A percentile compares a stretch with the other conserved stretches of the same genome.
Conservation (phyloP, 2,329 filamentous ascomycete species). For the Coniochaeta sp. region DNA sequence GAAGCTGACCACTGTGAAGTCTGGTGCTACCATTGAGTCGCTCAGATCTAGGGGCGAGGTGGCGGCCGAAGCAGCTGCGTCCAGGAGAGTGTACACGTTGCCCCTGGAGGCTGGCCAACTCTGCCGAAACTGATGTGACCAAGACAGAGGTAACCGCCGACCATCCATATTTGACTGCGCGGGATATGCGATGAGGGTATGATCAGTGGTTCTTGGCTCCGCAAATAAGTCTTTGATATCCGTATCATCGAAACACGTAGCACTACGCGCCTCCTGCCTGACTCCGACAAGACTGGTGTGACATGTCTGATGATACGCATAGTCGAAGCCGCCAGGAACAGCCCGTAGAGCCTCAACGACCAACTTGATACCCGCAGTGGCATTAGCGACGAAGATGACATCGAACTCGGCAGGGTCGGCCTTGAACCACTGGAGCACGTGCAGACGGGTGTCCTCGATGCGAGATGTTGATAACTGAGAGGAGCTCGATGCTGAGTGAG, state of each 20-base stretch:
- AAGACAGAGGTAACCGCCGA: slow-evolving; percentile 55
- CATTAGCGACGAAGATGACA: slow-evolving; percentile 84
- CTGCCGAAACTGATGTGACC: slow-evolving; percentile 12
- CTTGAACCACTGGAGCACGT: slow-evolving; percentile 68
- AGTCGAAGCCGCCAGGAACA: slow-evolving; percentile 64
- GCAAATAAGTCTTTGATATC: slow-evolving; percentile 42
- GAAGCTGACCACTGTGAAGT: slow-evolving; percentile 82
- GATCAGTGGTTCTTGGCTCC: slow-evolving; percentile 19
- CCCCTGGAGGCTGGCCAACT: slow-evolving; percentile 10
- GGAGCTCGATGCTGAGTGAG: slow-evolving; percentile 76
- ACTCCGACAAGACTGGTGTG: slow-evolving; percentile 85
- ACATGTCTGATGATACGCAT: slow-evolving; percentile 73
- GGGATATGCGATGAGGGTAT: slow-evolving; percentile 64
- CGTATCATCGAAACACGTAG: slow-evolving; percentile 58
- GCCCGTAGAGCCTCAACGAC: slow-evolving; percentile 71
- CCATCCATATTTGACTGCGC: slow-evolving; percentile 94
- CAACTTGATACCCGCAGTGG: slow-evolving; percentile 84
- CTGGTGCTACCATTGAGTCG: slow-evolving; percentile 54
- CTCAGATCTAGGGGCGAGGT: slow-evolving; percentile 70
- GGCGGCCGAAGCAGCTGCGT: slow-evolving; percentile 74
- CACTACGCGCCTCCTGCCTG: slow-evolving; percentile 59
- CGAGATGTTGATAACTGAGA: slow-evolving; percentile 69
- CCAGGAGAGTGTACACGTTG: slow-evolving; percentile 61
- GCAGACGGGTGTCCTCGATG: slow-evolving; percentile 68
- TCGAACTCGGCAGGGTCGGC: slow-evolving; percentile 79